Percentiles rank a stretch among this genome's conserved stretches.
phyloP scores from a whole-genome alignment of 495 filamentous ascomycete genomes.

The Aspergillus carlsbadensis region DNA sequence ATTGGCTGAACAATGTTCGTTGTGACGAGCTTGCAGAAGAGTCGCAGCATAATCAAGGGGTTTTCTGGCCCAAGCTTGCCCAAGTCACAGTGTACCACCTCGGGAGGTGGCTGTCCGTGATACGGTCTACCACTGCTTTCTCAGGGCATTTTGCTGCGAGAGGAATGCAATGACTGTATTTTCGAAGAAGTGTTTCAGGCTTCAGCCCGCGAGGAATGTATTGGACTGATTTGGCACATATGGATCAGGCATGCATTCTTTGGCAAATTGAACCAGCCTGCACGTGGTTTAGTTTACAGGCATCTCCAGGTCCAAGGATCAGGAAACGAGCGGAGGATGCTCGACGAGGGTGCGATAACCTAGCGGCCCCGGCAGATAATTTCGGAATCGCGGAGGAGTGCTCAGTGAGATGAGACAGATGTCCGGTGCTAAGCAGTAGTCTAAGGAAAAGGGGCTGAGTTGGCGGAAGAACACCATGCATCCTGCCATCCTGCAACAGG shows the following conservation, averaged over 20 bases:
- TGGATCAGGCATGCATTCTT: not conserved
- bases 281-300: conserved; percentile 9
- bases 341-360: conserved; percentile 1
- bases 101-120: not conserved
- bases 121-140: not conserved
- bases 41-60: not conserved
- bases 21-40: not conserved
- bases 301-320: not conserved
- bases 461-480: not conserved
- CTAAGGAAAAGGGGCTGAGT: conserved; percentile 1
- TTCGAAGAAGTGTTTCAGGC: conserved; percentile 20
- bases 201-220: conserved; percentile 6
- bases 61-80: not conserved
- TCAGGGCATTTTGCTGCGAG: not conserved
- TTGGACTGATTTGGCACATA: not conserved
- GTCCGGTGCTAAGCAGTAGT: not conserved
- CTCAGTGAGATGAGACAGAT: conserved; percentile 13
- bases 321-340: not conserved
- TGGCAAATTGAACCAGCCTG: not conserved
- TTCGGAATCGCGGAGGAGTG: not conserved
- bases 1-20: not conserved
- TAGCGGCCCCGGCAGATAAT: conserved; percentile 7
- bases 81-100: not conserved
- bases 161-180: not conserved
- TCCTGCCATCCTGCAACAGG: no score